Conservation (phyloP, 179 eudicot species). For the Silene coronaria region DNA sequence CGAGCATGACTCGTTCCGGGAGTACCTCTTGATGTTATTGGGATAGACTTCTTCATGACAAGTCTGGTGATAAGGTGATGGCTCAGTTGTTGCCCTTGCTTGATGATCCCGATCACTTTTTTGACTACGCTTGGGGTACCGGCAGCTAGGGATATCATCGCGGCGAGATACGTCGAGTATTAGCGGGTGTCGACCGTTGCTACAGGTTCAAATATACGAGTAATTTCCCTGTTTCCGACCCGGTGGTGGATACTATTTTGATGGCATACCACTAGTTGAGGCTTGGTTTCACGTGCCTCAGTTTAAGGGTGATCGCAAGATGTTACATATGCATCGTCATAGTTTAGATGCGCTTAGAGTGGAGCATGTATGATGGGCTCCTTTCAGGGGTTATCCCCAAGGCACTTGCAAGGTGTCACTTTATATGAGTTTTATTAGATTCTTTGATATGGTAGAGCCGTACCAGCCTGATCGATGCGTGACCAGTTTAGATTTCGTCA, state of each 20-base stretch:
- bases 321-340: background rate
- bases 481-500: too few species aligned
- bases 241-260: too few species aligned
- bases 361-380: background rate
- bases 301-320: background rate
- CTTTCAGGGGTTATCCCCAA: too few species aligned
- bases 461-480: too few species aligned
- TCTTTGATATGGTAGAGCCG: too few species aligned
- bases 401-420: too few species aligned
- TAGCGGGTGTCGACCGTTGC: background rate
- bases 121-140: background rate
- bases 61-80: background rate
- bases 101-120: background rate
- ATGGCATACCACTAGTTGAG: background rate
- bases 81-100: background rate
- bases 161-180: background rate
- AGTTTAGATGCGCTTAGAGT: background rate
- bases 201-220: background rate
- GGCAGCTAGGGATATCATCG: background rate
- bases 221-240: background rate
- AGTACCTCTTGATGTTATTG: background rate
- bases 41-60: background rate
- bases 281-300: too few species aligned
- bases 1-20: background rate
- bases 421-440: too few species aligned